phyloP scores from a whole-genome alignment of 805 yeast species.

The Millerozyma acaciae region DNA sequence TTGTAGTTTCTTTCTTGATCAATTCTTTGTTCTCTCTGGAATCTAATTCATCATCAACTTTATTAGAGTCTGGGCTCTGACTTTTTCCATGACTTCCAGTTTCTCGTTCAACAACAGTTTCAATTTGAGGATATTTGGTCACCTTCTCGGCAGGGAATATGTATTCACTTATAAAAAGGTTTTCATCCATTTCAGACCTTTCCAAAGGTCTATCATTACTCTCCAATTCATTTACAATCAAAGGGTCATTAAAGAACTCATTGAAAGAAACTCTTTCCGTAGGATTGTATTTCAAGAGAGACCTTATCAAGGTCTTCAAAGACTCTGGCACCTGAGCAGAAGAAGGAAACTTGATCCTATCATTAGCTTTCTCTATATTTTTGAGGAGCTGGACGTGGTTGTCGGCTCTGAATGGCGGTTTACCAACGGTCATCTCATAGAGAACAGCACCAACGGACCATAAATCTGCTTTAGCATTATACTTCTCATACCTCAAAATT shows the following conservation, averaged over 20 bases:
- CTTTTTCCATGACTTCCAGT: not conserved
- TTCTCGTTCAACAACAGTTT: conserved; percentile 2
- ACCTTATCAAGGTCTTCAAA: conserved; percentile 66
- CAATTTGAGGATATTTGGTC: not conserved
- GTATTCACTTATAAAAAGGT: conserved; percentile 82
- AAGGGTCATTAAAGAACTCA: conserved; percentile 77
- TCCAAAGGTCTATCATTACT: conserved; percentile 57
- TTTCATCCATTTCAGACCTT: conserved; percentile 67
- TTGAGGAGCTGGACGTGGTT: conserved; percentile 88
- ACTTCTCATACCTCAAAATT: conserved; percentile 87
- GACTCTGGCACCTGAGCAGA: conserved; percentile 60
- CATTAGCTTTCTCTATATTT: conserved; percentile 79
- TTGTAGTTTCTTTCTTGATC: not conserved
- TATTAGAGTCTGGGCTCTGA: not conserved
- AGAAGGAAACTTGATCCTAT: conserved; percentile 72
- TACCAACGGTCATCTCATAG: conserved; percentile 94
- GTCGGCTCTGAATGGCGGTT: conserved; percentile 91
- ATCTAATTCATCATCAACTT: not conserved
- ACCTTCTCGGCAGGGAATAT: conserved; percentile 39
- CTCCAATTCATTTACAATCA: conserved; percentile 54
- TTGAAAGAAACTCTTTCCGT: conserved; percentile 82
- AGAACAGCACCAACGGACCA: conserved; percentile 98
- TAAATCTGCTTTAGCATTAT: conserved; percentile 93
- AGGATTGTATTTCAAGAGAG: conserved; percentile 78
- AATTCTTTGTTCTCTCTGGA: conserved; percentile 1